Percentiles rank a stretch among this genome's conserved stretches.
phyloP scores from a whole-genome alignment of 192 early-diverging fungal genomes.

The Coemansia reversa region DNA sequence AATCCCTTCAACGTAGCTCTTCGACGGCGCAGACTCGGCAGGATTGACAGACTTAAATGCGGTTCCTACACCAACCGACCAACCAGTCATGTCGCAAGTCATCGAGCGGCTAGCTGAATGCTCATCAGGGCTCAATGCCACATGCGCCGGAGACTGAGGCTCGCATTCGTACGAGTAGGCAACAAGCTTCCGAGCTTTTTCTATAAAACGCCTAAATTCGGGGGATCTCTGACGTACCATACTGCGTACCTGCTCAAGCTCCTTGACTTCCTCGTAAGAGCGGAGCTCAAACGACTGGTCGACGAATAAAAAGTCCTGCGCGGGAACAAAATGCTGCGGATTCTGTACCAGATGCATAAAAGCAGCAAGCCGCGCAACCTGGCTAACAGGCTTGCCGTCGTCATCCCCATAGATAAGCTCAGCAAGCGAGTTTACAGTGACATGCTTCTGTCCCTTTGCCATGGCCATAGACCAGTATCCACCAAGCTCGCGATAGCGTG shows the following conservation, averaged over 20 bases:
- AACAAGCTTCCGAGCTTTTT: slow-evolving; percentile 49
- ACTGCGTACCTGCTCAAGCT: slow-evolving; percentile 44
- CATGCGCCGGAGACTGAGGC: slow-evolving; percentile 21
- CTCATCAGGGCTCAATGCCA: slow-evolving; percentile 19
- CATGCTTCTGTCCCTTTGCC: slow-evolving; percentile 15
- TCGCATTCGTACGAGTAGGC: slow-evolving; percentile 18
- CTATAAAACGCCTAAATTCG: slow-evolving; percentile 53
- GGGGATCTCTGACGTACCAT: slow-evolving; percentile 56
- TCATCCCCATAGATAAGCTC: slow-evolving; percentile 32
- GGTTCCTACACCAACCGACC: slow-evolving; percentile 7
- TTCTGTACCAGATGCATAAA: slow-evolving; percentile 61
- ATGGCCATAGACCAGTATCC: slow-evolving; percentile 32
- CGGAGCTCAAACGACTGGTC: slow-evolving; percentile 58
- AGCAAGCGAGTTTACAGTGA: slow-evolving; percentile 41
- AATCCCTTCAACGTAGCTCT: slow-evolving; percentile 8
- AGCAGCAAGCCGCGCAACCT: slow-evolving; percentile 55
- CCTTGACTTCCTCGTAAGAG: slow-evolving; percentile 38
- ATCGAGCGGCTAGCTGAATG: slow-evolving; percentile 11
- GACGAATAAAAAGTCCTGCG: slow-evolving; percentile 49
- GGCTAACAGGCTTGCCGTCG: slow-evolving; percentile 4
- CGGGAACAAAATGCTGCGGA: slow-evolving; percentile 55
- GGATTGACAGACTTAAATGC: background rate
- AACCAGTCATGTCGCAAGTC: slow-evolving; percentile 28
- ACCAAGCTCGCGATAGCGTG: slow-evolving; percentile 33
- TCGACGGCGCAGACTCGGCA: slow-evolving; percentile 8